These are phyloP conservation scores for Ammopiptanthus mongolicus DNA, from an alignment of 306 rosid species.

Conservation along the genomic window DNA sequence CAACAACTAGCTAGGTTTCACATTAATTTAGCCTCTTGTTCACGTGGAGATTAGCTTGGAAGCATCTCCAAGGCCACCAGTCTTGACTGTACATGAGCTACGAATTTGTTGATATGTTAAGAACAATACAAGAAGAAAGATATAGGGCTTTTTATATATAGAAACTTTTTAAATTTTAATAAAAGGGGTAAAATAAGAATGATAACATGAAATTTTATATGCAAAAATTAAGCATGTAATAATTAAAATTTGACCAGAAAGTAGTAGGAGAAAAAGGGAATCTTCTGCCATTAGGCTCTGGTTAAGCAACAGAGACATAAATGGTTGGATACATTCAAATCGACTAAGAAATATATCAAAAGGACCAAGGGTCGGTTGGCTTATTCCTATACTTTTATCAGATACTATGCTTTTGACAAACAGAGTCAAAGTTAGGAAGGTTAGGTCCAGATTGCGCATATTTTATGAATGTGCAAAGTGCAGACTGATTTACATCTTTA, in stretches of 20 bases:
- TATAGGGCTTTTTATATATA: not conserved
- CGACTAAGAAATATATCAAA: not conserved
- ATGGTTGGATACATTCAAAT: constrained; percentile 6
- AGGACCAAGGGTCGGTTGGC: constrained; percentile 11
- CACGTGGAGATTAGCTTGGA: constrained; percentile 30
- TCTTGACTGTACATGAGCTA: constrained; percentile 34
- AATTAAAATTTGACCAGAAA: not conserved
- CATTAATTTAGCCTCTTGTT: constrained; percentile 11
- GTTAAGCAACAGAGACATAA: not conserved
- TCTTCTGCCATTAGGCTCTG: not conserved
- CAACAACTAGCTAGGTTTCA: constrained; percentile 12
- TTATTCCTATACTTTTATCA: constrained; percentile 4
- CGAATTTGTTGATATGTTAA: not conserved
- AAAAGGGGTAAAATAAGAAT: not conserved
- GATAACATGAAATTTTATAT: not conserved
- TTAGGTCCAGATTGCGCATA: constrained; percentile 21
- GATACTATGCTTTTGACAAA: constrained; percentile 26
- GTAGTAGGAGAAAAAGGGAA: not conserved
- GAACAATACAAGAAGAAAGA: not conserved
- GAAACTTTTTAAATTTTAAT: not conserved
- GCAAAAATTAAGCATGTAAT: not conserved
- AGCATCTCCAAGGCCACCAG: constrained; percentile 40
- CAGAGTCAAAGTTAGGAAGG: constrained; percentile 26
- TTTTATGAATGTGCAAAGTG: constrained; percentile 22
- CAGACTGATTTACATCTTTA: not conserved